Percentiles rank a stretch among this genome's conserved stretches.
Evolutionary conservation across 1,284 basidiomycete genomes (phyloP).

Genomic region (Exobasidium cylindrosporum): DNA sequence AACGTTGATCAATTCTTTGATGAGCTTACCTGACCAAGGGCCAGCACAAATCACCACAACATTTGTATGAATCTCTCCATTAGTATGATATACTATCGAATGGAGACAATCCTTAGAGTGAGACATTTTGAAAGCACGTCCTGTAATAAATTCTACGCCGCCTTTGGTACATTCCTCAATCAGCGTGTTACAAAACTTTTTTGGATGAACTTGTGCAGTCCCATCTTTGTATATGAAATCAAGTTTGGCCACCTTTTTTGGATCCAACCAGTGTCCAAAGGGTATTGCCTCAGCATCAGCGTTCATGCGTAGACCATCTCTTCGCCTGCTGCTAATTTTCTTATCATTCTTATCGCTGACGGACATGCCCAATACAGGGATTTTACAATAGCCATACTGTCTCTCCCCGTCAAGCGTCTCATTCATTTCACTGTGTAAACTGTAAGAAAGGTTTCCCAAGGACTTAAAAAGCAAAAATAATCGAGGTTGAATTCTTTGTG

Average conservation of each 20-base stretch:
- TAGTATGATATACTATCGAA: neutral
- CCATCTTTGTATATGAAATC: slow-evolving; percentile 47
- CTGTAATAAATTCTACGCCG: slow-evolving; percentile 57
- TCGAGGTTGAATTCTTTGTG: too few species aligned
- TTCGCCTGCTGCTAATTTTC: neutral
- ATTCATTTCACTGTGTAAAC: slow-evolving; percentile 75
- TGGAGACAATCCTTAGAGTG: slow-evolving; percentile 17
- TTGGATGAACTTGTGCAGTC: slow-evolving; percentile 80
- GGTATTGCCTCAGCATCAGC: too few species aligned
- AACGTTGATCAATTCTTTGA: slow-evolving; percentile 30
- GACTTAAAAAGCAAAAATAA: slow-evolving; percentile 46
- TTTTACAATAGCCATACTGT: slow-evolving; percentile 79
- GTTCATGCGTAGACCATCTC: too few species aligned
- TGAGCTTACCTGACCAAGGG: slow-evolving; percentile 74
- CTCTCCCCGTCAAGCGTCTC: slow-evolving; percentile 65
- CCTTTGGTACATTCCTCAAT: slow-evolving; percentile 60
- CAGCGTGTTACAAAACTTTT: slow-evolving; percentile 74
- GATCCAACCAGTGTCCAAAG: slow-evolving; percentile 4
- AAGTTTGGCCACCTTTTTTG: slow-evolving; percentile 3
- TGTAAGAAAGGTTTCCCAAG: slow-evolving; percentile 74
- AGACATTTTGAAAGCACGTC: slow-evolving; percentile 30
- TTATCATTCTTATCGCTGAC: neutral
- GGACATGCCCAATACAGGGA: slow-evolving; percentile 47
- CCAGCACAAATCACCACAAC: slow-evolving; percentile 70
- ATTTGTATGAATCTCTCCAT: slow-evolving; percentile 41